Conservation (phyloP, 495 filamentous ascomycete genomes). For the Penicillium argentinense region DNA sequence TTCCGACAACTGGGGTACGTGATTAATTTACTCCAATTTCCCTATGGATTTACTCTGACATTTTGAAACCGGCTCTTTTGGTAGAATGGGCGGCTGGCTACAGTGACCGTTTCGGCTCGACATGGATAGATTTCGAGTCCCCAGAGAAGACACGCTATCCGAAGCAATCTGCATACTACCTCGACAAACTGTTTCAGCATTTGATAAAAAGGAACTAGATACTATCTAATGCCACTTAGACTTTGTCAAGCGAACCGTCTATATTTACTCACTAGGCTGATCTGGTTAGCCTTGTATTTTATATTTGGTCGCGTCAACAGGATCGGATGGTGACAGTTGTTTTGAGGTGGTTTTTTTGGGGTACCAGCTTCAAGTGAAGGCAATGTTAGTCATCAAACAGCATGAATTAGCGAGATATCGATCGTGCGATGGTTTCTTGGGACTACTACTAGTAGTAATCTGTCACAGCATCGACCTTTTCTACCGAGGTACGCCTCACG, state of each 20-base stretch:
- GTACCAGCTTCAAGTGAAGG: too few species aligned
- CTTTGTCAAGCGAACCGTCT: too few species aligned
- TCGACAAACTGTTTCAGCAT: slow-evolving; percentile 41
- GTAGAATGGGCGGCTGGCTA: slow-evolving; percentile 52
- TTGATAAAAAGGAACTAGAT: slow-evolving; percentile 30
- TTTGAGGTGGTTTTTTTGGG: too few species aligned
- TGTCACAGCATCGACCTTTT: not conserved
- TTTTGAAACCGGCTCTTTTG: not conserved
- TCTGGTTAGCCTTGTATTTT: too few species aligned
- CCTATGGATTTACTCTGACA: not conserved
- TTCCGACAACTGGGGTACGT: slow-evolving; percentile 44
- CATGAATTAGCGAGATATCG: too few species aligned
- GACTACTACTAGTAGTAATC: not conserved
- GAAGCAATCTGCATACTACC: slow-evolving; percentile 45
- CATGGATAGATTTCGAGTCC: slow-evolving; percentile 43
- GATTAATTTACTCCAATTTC: not conserved
- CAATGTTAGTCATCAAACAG: too few species aligned
- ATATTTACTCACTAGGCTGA: too few species aligned
- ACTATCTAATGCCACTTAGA: too few species aligned
- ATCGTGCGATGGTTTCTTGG: not conserved
- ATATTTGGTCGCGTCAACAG: too few species aligned
- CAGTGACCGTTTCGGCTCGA: slow-evolving; percentile 46
- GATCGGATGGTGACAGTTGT: too few species aligned
- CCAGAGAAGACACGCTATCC: slow-evolving; percentile 47
- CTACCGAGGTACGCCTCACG: slow-evolving; percentile 1